Evolutionary conservation across 2,329 filamentous ascomycete genomes (phyloP), one percentile per base, ranked within the genome.

Genomic region (Cladobotryum protrusum): DNA sequence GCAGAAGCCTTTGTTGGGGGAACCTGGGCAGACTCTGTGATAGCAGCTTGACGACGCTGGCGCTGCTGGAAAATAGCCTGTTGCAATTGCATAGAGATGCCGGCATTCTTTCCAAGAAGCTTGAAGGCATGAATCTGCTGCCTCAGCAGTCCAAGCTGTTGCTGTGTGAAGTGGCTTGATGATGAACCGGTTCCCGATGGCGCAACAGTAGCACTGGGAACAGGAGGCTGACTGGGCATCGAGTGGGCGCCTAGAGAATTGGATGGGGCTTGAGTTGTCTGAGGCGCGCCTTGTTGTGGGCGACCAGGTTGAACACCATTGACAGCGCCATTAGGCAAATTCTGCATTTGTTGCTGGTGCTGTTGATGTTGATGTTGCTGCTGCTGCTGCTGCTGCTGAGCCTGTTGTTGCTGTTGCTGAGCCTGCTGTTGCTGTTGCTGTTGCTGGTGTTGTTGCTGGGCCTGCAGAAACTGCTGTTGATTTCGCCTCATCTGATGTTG

Each of bases 61-160:
- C 85, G 82, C 51, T 86, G 83, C 41, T 85, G 78, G 64, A 91
- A 95, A 35, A 97, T 83, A 44, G 87, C 82, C 62, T 92, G 87
- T 64, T 95, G 89, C 56, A 96, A 79, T 54, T 82, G 78, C 29
- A 80, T 69, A 1, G 92, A 89, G 3, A 97, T 82, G 1, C 90
- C 86, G 13, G 86, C 77, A 58, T 96, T 96, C 68, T 93, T 95
- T 5, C 88, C 86, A 4, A 99, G 76, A 57, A 90, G 78, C 69
- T 95, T 95, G 71, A 96, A 97, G 0, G 92, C 91, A 59, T 86
- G 78, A 45, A 97, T 96, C 66, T 99, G 93, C 57, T 87, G 85
- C 53, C 89, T 79, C 9, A 99, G 73, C 40, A 88, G 81, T 19
- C 79, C 76, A 42, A 96, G 73, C 65, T 99, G 93, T 50, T 93